Base-by-base conservation (phyloP, 441 rosid species). In the Geranium incanum region DNA sequence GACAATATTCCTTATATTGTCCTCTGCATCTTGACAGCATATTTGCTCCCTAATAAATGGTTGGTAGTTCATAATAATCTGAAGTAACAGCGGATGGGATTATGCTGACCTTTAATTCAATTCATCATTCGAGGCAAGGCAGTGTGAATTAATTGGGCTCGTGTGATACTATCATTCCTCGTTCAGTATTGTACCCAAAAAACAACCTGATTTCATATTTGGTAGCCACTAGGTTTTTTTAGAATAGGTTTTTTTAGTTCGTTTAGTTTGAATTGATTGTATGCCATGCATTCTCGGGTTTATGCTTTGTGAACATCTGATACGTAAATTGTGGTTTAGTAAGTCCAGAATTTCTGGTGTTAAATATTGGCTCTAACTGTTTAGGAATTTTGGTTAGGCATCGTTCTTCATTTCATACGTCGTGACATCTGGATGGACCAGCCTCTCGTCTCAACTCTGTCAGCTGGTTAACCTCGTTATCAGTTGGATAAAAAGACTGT, bases 361-460 rank as follows among this genome's bases (percentile, higher is more conserved):
- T 43, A 6, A 43, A 43, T 43, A 45, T 9, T 45, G n/a, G 52
- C 41, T 6, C 41, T 38, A 38, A 38, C 41, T 38, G 5, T 0
- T 38, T 4, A 4, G 5, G 13, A 45, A 45, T 45, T 43, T 45
- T 45, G 8, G n/a, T 1, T 66, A 93, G 98, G 95, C 97, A 15
- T 93, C 98, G 0, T 93, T 93, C 78, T 93, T 93, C 80, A 81
- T 93, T 63, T 92, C 98, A 60, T 93, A 93, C 75, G 98, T 91
- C 2, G 97, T 93, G 55, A 93, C 97, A 65, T 88, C 97, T 11
- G 97, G 98, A 76, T 93, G 98, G 98, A 93, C 98, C 0, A 85
- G 93, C 81, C 78, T 87, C 72, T 81, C 91, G 43, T 85, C 92
- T 3, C 97, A 93, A 79, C 97, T 93, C 80, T 87, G 89, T 75